Percentiles rank a stretch among this genome's conserved stretches.
Conservation (phyloP, 331 rosid genomes). For the Acacia pycnantha region DNA sequence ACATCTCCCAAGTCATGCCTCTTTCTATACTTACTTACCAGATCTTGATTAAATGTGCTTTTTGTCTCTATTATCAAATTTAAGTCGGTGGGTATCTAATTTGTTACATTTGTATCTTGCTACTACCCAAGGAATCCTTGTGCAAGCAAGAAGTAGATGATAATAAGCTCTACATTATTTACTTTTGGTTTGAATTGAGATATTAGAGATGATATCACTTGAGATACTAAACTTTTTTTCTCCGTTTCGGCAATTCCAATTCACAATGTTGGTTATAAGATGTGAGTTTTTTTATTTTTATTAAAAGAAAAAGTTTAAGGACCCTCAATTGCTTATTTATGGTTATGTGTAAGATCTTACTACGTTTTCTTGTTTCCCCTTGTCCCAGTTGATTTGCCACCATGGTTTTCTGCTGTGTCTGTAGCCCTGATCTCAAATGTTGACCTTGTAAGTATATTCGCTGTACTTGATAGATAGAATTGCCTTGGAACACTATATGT, state of each 20-base stretch:
- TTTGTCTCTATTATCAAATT: conserved; percentile 9
- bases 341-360: conserved; percentile 33
- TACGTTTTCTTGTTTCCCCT: conserved; percentile 36
- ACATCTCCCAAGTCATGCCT: conserved; percentile 11
- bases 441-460: conserved; percentile 70
- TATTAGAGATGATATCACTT: not conserved
- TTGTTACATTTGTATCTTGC: conserved; percentile 10
- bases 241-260: conserved; percentile 12
- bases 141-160: not conserved
- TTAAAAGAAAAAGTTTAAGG: not conserved
- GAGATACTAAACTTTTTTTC: not conserved
- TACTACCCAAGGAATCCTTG: not conserved
- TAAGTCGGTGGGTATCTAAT: not conserved
- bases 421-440: conserved; percentile 69
- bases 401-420: conserved; percentile 82
- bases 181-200: not conserved
- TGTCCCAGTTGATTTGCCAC: conserved; percentile 84
- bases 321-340: not conserved
- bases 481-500: conserved; percentile 4
- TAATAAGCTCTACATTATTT: not conserved
- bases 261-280: conserved; percentile 11
- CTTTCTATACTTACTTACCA: not conserved
- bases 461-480: conserved; percentile 13
- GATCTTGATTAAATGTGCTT: not conserved
- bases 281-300: not conserved